Conservation (phyloP, 768 basidiomycete species). For the Boletus reticuloceps region DNA sequence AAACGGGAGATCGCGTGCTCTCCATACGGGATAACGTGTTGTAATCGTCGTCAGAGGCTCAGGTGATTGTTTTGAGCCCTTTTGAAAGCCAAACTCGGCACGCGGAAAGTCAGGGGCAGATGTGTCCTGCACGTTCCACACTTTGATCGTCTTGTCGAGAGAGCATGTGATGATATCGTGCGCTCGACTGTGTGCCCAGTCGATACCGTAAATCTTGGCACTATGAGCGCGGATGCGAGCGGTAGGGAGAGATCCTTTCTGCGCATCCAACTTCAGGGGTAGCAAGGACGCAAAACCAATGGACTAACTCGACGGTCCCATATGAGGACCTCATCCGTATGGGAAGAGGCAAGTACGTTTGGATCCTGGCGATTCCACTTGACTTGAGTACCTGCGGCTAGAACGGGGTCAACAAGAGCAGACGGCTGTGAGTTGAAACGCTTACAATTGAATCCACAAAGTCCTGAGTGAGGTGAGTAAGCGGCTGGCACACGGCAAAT, state of each 20-base stretch:
- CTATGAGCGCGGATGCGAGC: slow-evolving; percentile 74
- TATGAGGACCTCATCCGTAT: slow-evolving; percentile 80
- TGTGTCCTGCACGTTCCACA: slow-evolving; percentile 52
- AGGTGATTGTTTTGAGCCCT: slow-evolving; percentile 2
- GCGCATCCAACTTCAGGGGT: slow-evolving; percentile 2
- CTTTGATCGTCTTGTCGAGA: slow-evolving; percentile 89
- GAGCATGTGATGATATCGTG: slow-evolving; percentile 92
- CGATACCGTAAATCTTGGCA: slow-evolving; percentile 97
- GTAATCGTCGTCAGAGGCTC: slow-evolving; percentile 53
- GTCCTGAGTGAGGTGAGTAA: slow-evolving; percentile 34
- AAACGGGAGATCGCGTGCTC: slow-evolving; percentile 90
- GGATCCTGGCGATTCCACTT: slow-evolving; percentile 94
- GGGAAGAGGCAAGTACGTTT: slow-evolving; percentile 86
- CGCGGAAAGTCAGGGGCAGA: slow-evolving; percentile 15
- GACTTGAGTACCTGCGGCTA: slow-evolving; percentile 89
- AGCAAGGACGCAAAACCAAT: neutral
- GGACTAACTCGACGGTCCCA: slow-evolving; percentile 88
- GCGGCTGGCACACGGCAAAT: neutral
- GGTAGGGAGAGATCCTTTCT: slow-evolving; percentile 89
- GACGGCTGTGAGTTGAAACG: neutral
- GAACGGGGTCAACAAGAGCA: neutral
- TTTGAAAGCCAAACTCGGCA: slow-evolving; percentile 7
- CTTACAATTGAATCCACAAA: slow-evolving; percentile 58
- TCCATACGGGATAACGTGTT: slow-evolving; percentile 91
- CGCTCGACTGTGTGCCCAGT: slow-evolving; percentile 80